phyloP scores from a whole-genome alignment of 2,329 filamentous ascomycete genomes.

The Tolypocladium inflatum region DNA sequence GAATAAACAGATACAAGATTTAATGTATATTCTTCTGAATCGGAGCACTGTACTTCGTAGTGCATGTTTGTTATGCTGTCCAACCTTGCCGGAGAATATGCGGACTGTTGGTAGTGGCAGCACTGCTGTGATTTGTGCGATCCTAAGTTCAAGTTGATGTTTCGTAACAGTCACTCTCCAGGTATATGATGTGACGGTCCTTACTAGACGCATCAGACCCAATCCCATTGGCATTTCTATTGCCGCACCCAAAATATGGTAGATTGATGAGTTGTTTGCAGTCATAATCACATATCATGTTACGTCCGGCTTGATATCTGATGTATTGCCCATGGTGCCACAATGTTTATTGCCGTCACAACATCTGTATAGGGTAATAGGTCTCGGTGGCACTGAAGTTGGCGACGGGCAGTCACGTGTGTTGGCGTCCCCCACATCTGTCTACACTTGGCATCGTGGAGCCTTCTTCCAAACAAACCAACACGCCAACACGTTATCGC shows the following conservation, averaged over 20 bases:
- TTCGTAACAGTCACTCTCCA: too few relatives aligned
- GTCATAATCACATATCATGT: too few relatives aligned
- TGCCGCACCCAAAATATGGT: neutral
- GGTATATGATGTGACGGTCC: too few relatives aligned
- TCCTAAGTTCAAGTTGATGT: too few relatives aligned
- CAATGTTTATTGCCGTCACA: neutral
- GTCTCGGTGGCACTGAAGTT: neutral
- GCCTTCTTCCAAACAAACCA: neutral
- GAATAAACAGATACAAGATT: too few relatives aligned
- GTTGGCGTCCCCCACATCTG: neutral
- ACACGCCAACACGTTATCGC: neutral
- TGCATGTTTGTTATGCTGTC: neutral
- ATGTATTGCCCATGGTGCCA: neutral
- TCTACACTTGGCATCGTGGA: conserved; percentile 10
- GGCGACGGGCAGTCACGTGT: neutral
- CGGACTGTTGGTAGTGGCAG: neutral
- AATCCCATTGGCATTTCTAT: neutral
- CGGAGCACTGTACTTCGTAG: too few relatives aligned
- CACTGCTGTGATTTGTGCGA: neutral
- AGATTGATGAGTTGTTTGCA: too few relatives aligned
- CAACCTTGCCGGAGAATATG: neutral
- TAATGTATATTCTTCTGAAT: neutral
- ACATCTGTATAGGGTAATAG: neutral
- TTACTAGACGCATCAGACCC: neutral
- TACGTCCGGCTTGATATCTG: neutral